These are phyloP conservation scores for Coemansia sp. DNA, from an alignment of 192 early-diverging fungal species.

Conservation along the genomic window DNA sequence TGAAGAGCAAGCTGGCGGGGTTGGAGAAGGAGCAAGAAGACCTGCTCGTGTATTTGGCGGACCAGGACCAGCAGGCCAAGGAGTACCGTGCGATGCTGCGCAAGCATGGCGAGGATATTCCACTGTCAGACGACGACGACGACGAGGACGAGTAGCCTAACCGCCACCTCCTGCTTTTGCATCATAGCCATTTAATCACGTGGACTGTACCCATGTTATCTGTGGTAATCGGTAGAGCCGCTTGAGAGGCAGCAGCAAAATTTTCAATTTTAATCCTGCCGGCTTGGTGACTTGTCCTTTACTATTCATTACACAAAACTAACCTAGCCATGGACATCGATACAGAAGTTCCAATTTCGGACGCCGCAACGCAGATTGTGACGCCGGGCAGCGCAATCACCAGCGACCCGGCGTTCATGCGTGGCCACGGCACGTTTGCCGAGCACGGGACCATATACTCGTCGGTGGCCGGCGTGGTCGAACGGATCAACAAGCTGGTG, in stretches of 20 bases:
- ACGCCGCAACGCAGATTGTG: conserved; percentile 34
- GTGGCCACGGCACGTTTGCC: conserved; percentile 86
- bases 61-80: conserved; percentile 70
- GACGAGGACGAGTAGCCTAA: conserved; percentile 4
- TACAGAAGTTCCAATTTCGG: conserved; percentile 7
- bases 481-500: conserved; percentile 94
- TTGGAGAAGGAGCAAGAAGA: conserved; percentile 78
- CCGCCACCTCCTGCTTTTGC: no score
- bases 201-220: conserved; percentile 1
- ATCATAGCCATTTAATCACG: not conserved
- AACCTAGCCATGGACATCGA: conserved; percentile 26
- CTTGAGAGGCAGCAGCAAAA: not conserved
- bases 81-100: conserved; percentile 54
- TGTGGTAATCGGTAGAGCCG: not conserved
- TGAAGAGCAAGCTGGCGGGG: conserved; percentile 39
- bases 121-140: conserved; percentile 55
- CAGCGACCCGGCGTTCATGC: conserved; percentile 43
- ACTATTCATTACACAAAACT: not conserved
- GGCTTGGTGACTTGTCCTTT: no score
- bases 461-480: conserved; percentile 85
- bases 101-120: conserved; percentile 52
- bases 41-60: conserved; percentile 74
- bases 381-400: conserved; percentile 45
- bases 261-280: no score
- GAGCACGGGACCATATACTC: conserved; percentile 68